Evolutionary conservation across 306 rosid species (phyloP).

Genomic region (Cucurbita maxima): DNA sequence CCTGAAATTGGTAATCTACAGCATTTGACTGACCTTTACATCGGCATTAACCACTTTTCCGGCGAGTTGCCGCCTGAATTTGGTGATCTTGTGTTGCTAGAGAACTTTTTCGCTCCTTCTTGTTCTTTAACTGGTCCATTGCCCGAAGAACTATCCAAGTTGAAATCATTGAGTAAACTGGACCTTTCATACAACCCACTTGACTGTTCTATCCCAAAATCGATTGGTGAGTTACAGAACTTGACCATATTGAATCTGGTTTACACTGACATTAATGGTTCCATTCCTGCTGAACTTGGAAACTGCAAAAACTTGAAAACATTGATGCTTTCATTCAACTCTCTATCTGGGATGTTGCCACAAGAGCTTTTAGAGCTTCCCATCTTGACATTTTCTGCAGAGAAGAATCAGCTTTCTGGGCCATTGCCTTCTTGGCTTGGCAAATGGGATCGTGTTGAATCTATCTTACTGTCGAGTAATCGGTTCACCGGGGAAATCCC

Average conservation of each 20-base stretch:
- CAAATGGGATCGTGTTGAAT: constrained; percentile 36
- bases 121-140: constrained; percentile 77
- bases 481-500: constrained; percentile 61
- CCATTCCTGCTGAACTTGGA: constrained; percentile 75
- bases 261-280: constrained; percentile 58
- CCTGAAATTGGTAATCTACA: constrained; percentile 44
- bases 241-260: constrained; percentile 44
- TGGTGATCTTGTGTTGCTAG: constrained; percentile 55
- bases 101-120: constrained; percentile 34
- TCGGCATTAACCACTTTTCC: constrained; percentile 45
- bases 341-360: constrained; percentile 65
- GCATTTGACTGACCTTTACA: constrained; percentile 51
- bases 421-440: constrained; percentile 80
- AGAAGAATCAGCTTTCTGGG: constrained; percentile 72
- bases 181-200: constrained; percentile 87
- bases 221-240: constrained; percentile 54
- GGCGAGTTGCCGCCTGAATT: constrained; percentile 65
- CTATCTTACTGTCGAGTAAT: constrained; percentile 56
- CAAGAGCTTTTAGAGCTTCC: constrained; percentile 73
- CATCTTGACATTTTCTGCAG: constrained; percentile 57
- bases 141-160: constrained; percentile 54
- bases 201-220: constrained; percentile 61
- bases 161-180: constrained; percentile 42
- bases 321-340: constrained; percentile 67
- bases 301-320: constrained; percentile 44